Conservation (phyloP, 208 protist genomes). For the Leishmania arabica region DNA sequence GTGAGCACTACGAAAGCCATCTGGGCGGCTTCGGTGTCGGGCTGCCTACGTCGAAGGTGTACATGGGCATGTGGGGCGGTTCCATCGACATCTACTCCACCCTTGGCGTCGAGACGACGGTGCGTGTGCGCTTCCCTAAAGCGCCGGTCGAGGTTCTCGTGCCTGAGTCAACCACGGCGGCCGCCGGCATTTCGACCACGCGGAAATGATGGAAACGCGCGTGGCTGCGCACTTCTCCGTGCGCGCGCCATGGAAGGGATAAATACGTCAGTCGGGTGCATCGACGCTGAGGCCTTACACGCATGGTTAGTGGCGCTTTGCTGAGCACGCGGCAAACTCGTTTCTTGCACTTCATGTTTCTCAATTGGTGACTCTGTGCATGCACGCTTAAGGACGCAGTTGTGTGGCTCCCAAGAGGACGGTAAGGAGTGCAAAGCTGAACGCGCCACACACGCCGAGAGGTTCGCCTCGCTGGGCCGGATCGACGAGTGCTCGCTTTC, state of each 20-base stretch:
- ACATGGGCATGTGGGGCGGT: constrained; percentile 85
- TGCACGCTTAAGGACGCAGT: neutral
- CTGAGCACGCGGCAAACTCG: neutral
- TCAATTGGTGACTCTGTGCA: neutral
- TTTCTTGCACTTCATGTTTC: neutral
- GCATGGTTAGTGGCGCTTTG: neutral
- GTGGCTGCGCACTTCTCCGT: neutral
- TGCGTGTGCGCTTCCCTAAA: constrained; percentile 84
- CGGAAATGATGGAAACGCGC: neutral
- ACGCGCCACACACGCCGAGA: neutral
- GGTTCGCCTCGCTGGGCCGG: neutral
- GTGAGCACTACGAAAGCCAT: constrained; percentile 54
- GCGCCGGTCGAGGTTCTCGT: constrained; percentile 61
- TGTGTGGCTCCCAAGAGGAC: neutral
- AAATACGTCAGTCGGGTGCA: neutral
- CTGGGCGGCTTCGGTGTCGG: constrained; percentile 86
- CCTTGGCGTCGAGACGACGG: constrained; percentile 50
- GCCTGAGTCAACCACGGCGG: constrained; percentile 12
- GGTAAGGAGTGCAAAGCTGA: neutral
- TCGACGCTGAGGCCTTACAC: neutral
- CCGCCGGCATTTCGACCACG: neutral
- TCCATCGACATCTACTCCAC: constrained; percentile 72
- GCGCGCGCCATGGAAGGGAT: neutral
- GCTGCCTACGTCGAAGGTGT: constrained; percentile 83
- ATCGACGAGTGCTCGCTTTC: neutral